Conservation (phyloP, 2,329 filamentous ascomycete species). For the Stachybotrys chartarum region DNA sequence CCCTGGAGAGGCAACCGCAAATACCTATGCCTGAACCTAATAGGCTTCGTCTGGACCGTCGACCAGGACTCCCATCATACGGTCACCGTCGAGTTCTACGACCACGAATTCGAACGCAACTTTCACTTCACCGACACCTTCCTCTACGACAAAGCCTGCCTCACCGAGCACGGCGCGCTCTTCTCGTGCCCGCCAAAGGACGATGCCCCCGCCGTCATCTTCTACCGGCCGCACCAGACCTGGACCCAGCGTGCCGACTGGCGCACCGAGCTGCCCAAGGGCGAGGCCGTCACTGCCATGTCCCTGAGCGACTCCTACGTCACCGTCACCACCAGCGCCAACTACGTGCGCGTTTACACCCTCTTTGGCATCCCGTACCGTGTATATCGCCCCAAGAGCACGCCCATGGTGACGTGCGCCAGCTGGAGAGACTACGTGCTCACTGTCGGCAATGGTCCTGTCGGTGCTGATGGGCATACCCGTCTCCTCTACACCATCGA, state of each 20-base stretch:
- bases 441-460: slow-evolving; percentile 86
- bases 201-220: slow-evolving; percentile 68
- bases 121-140: slow-evolving; percentile 98
- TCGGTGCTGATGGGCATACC: slow-evolving; percentile 69
- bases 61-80: slow-evolving; percentile 92
- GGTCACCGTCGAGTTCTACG: slow-evolving; percentile 95
- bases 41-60: slow-evolving; percentile 94
- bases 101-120: slow-evolving; percentile 83
- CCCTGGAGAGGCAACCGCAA: slow-evolving; percentile 93
- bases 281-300: slow-evolving; percentile 82
- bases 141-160: slow-evolving; percentile 90
- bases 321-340: slow-evolving; percentile 76
- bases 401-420: slow-evolving; percentile 83
- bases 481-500: slow-evolving; percentile 86
- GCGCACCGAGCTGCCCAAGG: slow-evolving; percentile 77
- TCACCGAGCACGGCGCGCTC: slow-evolving; percentile 76
- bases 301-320: slow-evolving; percentile 87
- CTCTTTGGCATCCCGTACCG: slow-evolving; percentile 85
- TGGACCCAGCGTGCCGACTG: slow-evolving; percentile 91
- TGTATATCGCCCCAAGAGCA: slow-evolving; percentile 86
- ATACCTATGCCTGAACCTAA: slow-evolving; percentile 87
- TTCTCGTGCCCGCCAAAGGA: slow-evolving; percentile 73
- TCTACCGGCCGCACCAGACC: slow-evolving; percentile 93
- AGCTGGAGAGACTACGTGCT: slow-evolving; percentile 96
- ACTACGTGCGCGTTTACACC: slow-evolving; percentile 89